Percentiles rank a stretch among this genome's conserved stretches.
These are phyloP conservation scores for Phaeotremella fagi DNA, from an alignment of 768 basidiomycete species.

Conservation along the genomic window DNA sequence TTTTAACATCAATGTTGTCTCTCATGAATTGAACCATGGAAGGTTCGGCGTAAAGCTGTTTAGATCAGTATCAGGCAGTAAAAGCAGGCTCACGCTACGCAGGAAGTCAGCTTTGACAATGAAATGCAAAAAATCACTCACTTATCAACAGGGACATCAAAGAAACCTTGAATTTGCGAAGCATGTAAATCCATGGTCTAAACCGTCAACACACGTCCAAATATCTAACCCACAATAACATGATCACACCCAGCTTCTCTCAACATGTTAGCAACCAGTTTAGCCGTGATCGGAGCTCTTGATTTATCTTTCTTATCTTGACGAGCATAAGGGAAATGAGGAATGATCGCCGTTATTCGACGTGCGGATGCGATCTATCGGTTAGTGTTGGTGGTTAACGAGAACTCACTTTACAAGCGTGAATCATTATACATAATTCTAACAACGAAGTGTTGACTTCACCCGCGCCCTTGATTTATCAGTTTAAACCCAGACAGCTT, in stretches of 20 bases:
- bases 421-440: conserved; percentile 98
- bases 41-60: conserved; percentile 78
- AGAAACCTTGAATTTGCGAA: conserved; percentile 97
- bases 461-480: conserved; percentile 34
- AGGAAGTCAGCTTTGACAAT: not conserved
- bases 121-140: conserved; percentile 4
- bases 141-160: conserved; percentile 97
- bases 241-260: conserved; percentile 96
- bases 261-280: conserved; percentile 97
- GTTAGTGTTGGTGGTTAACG: not conserved
- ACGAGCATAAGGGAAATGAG: conserved; percentile 93
- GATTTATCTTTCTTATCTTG: conserved; percentile 98
- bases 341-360: conserved; percentile 94
- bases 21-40: conserved; percentile 92
- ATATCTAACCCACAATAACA: conserved; percentile 58
- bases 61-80: not conserved
- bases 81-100: conserved; percentile 21
- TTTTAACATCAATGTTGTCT: conserved; percentile 76
- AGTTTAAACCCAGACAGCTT: not conserved
- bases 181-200: conserved; percentile 96
- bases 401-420: conserved; percentile 69
- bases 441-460: conserved; percentile 95
- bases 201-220: not conserved
- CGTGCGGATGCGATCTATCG: conserved; percentile 75
- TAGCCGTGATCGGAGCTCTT: conserved; percentile 93